Percentiles rank a stretch among this genome's conserved stretches.
These are phyloP conservation scores for Phytophthora agathidicida DNA, from an alignment of 352 stramenopile genomes.

Conservation along the genomic window DNA sequence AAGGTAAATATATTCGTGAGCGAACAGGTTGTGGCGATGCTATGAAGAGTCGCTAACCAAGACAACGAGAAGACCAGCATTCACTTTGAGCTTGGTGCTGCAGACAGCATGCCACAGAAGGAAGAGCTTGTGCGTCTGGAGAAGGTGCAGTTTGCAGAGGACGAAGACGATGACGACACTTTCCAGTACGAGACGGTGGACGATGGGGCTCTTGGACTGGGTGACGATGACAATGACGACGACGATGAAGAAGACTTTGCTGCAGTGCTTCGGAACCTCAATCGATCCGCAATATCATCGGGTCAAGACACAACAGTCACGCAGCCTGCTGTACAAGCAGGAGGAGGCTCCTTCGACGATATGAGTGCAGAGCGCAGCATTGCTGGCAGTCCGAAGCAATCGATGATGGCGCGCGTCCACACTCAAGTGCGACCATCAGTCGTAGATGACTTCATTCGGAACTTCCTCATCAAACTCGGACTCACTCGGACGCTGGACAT, in stretches of 20 bases:
- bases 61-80: too few relatives aligned
- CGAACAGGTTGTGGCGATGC: background rate
- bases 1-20: slow-evolving; percentile 32
- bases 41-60: slow-evolving; percentile 28
- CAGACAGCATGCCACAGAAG: slow-evolving; percentile 36
- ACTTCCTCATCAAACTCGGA: slow-evolving; percentile 95
- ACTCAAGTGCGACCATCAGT: slow-evolving; percentile 87
- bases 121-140: slow-evolving; percentile 89
- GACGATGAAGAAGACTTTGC: slow-evolving; percentile 92
- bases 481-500: slow-evolving; percentile 91
- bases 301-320: slow-evolving; percentile 18
- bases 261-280: slow-evolving; percentile 73
- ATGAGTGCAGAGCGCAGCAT: slow-evolving; percentile 22
- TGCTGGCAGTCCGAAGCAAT: slow-evolving; percentile 31
- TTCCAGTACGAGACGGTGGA: slow-evolving; percentile 87
- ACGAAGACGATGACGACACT: slow-evolving; percentile 83
- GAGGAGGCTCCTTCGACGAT: slow-evolving; percentile 7
- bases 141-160: slow-evolving; percentile 85
- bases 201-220: slow-evolving; percentile 52
- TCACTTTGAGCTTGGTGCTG: slow-evolving; percentile 4
- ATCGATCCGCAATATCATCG: slow-evolving; percentile 54
- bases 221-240: slow-evolving; percentile 74
- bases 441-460: slow-evolving; percentile 95
- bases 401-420: slow-evolving; percentile 34
- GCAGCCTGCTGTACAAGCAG: slow-evolving; percentile 8